These are phyloP conservation scores for Leccinum glutinopallens DNA, from an alignment of 1,284 basidiomycete species.

Conservation along the genomic window DNA sequence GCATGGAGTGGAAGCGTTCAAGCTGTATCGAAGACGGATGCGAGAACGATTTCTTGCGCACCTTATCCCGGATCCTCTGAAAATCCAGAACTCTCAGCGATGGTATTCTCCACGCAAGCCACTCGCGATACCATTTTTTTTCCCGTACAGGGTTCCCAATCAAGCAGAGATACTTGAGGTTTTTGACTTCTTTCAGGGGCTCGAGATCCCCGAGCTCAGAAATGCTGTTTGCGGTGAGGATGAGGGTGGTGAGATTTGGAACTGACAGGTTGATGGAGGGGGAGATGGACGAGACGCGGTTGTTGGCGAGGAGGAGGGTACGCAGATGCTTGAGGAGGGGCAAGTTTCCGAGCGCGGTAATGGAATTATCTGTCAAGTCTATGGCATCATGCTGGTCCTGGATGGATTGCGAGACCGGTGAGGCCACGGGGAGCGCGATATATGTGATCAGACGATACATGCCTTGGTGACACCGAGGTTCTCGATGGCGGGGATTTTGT, in stretches of 20 bases:
- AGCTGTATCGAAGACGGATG: constrained; percentile 27
- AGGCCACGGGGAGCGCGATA: constrained; percentile 15
- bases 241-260: constrained; percentile 82
- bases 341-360: constrained; percentile 86
- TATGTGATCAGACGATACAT: constrained; percentile 32
- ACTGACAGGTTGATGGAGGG: constrained; percentile 77
- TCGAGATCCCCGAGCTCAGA: constrained; percentile 81
- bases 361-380: constrained; percentile 96
- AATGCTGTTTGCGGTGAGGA: constrained; percentile 80
- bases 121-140: constrained; percentile 97
- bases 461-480: constrained; percentile 97
- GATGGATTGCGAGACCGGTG: constrained; percentile 12
- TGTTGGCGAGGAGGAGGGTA: constrained; percentile 85
- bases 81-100: constrained; percentile 94
- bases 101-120: constrained; percentile 84
- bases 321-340: constrained; percentile 79
- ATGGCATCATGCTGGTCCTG: constrained; percentile 93
- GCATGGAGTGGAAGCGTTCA: constrained; percentile 31
- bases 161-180: constrained; percentile 82
- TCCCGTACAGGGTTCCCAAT: constrained; percentile 91
- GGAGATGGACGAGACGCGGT: constrained; percentile 84
- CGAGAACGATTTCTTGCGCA: constrained; percentile 48
- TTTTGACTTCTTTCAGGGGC: constrained; percentile 78
- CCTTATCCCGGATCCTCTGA: constrained; percentile 94
- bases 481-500: constrained; percentile 98